These are phyloP conservation scores for Globisporangium recalcitrans DNA, from an alignment of 352 stramenopile genomes.

Conservation along the genomic window DNA sequence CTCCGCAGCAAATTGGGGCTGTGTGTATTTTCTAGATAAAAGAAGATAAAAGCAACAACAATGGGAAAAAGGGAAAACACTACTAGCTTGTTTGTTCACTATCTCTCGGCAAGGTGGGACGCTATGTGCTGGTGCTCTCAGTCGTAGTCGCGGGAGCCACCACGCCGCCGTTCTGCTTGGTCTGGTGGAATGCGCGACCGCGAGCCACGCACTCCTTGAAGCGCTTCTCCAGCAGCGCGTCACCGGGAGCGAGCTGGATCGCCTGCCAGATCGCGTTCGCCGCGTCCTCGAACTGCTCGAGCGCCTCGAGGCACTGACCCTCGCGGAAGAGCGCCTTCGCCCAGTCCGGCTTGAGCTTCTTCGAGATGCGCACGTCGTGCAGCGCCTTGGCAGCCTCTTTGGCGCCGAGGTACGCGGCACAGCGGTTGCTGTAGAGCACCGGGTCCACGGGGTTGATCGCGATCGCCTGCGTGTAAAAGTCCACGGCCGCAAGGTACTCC, in stretches of 20 bases:
- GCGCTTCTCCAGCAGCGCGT: conserved; percentile 72
- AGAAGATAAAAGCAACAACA: too few species aligned
- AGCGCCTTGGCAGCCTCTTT: conserved; percentile 60
- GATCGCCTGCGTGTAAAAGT: conserved; percentile 62
- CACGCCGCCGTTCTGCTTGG: conserved; percentile 25
- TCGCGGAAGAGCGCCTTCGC: conserved; percentile 82
- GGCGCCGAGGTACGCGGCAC: conserved; percentile 54
- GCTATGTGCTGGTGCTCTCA: conserved; percentile 13
- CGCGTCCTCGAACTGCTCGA: conserved; percentile 69
- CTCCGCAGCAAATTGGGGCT: background rate
- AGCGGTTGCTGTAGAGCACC: conserved; percentile 81
- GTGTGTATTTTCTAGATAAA: conserved; percentile 1
- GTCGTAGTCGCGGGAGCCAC: background rate
- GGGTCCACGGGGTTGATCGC: conserved; percentile 49
- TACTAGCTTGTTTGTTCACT: background rate
- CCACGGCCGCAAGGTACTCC: conserved; percentile 44
- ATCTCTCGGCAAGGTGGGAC: background rate
- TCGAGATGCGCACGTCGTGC: conserved; percentile 68
- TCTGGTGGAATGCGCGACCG: conserved; percentile 52
- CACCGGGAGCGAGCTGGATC: conserved; percentile 66
- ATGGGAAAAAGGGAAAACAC: too few species aligned
- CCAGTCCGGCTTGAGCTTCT: conserved; percentile 82
- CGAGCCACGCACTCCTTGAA: conserved; percentile 79
- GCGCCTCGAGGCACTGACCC: conserved; percentile 72
- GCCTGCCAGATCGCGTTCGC: conserved; percentile 68